Percentiles rank a stretch among this genome's conserved stretches.
Conservation (phyloP, 1,284 basidiomycete genomes). For the Irpex rosettiformis region DNA sequence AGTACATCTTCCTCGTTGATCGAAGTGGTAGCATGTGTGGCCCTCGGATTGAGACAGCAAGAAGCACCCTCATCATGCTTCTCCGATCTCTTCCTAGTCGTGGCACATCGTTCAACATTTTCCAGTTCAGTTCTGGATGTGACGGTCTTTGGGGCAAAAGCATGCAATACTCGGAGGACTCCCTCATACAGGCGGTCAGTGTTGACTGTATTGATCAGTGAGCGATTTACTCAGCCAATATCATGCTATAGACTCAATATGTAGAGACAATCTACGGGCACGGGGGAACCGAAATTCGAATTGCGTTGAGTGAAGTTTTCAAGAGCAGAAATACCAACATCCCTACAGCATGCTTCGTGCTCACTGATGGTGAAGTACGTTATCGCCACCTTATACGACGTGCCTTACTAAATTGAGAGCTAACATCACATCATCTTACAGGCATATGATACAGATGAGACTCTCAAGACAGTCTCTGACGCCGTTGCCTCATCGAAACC, state of each 20-base stretch:
- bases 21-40: constrained; percentile 44
- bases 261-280: constrained; percentile 37
- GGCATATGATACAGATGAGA: constrained; percentile 8
- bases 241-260: constrained; percentile 20
- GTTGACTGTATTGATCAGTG: neutral
- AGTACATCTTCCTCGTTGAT: constrained; percentile 47
- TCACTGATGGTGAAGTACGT: constrained; percentile 16
- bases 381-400: neutral
- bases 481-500: constrained; percentile 1
- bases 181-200: constrained; percentile 39
- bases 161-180: constrained; percentile 29
- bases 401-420: too few relatives aligned
- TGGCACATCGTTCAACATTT: constrained; percentile 44
- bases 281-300: constrained; percentile 45
- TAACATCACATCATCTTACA: too few relatives aligned
- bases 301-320: constrained; percentile 36
- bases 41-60: constrained; percentile 37
- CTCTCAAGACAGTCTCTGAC: neutral
- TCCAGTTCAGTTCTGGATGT: constrained; percentile 40
- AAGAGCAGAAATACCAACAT: constrained; percentile 27
- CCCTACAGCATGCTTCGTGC: constrained; percentile 41
- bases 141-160: constrained; percentile 37
- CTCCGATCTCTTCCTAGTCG: constrained; percentile 37
- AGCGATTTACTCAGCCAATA: neutral
- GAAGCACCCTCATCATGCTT: constrained; percentile 34